phyloP scores from a whole-genome alignment of 2,329 filamentous ascomycete genomes.

The Fusarium bactridioides region DNA sequence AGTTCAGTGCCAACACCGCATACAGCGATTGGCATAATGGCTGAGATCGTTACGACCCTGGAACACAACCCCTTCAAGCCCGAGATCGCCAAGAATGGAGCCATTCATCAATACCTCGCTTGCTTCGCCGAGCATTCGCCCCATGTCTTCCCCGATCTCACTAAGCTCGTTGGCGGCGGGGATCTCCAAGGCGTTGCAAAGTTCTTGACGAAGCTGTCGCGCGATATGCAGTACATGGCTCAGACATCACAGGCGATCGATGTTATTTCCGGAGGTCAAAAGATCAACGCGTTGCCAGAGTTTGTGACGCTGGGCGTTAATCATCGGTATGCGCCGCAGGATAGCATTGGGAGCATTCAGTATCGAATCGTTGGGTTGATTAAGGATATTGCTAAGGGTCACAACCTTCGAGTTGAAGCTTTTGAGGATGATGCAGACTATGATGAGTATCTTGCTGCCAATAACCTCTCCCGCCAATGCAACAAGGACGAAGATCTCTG shows the following conservation, averaged over 20 bases:
- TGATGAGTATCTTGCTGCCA: neutral
- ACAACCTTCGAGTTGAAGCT: neutral
- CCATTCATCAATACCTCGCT: conserved; percentile 61
- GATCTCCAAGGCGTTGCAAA: conserved; percentile 41
- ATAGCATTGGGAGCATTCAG: neutral
- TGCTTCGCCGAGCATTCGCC: conserved; percentile 65
- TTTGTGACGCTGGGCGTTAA: conserved; percentile 65
- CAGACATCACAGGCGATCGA: conserved; percentile 68
- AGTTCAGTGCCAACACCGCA: conserved; percentile 65
- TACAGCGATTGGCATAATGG: conserved; percentile 72
- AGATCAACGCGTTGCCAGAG: conserved; percentile 72
- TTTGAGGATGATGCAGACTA: conserved; percentile 16
- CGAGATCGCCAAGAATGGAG: conserved; percentile 53
- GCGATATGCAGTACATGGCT: conserved; percentile 56
- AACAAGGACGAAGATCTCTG: neutral
- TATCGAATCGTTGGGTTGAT: neutral
- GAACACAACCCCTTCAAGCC: conserved; percentile 65
- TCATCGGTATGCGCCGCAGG: conserved; percentile 48
- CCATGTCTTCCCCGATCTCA: conserved; percentile 52
- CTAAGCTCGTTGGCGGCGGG: conserved; percentile 39
- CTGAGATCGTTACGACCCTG: conserved; percentile 68
- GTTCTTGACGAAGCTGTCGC: conserved; percentile 27
- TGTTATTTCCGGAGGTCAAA: conserved; percentile 66
- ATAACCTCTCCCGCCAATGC: neutral
- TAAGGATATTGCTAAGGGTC: neutral